Evolutionary conservation across 306 rosid genomes (phyloP), one percentile per base, ranked within the genome.

Genomic region (Glycine tomentella): DNA sequence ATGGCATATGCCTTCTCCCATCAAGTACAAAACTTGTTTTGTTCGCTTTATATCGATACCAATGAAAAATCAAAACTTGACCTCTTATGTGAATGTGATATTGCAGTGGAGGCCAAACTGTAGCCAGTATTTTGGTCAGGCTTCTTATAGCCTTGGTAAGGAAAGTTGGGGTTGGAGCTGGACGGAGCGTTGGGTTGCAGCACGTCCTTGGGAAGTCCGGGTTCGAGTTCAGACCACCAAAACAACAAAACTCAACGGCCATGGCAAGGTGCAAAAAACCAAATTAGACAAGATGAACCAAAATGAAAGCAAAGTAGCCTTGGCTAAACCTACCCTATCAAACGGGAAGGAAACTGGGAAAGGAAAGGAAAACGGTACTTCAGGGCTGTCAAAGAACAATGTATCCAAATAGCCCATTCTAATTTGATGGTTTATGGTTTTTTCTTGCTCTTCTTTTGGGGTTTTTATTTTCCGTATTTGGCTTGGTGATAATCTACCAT

Each of bases 121-220:
- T 36, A 93, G 88, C 82, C 92, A 90, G 58, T 86, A 86, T 79
- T 83, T 91, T 44, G 93, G 92, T 7, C 94, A 89, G 56, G 90
- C 92, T 77, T 87, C 94, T 17, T 85, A 78, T 61, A 74, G 85
- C 75, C 86, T 90, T 49, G 90, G 92, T 15, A 91, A 85, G 69
- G 94, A 86, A 66, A 90, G 87, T 69, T 93, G 94, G 94, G 97
- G 98, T 57, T 93, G 98, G 98, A 91, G 97, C 83, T 93, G 96
- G 97, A 85, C 46, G 40, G 96, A 91, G 63, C 92, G 97, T 4
- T 91, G 97, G 96, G 89, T 93, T 6, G 92, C 98, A 0, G 98
- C 93, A 6, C 91, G 97, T n/a, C 98, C 98, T 13, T 91, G 94
- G 93, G 97, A 91, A 80, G 82, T 89, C 33, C 87, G 93, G 66